Conservation (phyloP, 352 stramenopile genomes). For the Albugo laibachii region DNA sequence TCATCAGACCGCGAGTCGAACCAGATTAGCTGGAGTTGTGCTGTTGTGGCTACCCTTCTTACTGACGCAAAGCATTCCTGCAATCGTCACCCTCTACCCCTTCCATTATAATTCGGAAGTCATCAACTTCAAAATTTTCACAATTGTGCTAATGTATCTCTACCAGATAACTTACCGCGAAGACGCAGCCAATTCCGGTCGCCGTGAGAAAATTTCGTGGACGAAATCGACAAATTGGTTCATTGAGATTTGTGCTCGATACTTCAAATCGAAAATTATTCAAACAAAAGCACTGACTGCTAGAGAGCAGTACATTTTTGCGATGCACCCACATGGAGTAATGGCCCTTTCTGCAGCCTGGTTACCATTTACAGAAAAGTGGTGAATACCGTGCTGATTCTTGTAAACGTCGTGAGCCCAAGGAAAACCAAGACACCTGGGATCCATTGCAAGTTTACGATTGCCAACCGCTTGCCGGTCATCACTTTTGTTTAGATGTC, state of each 20-base stretch:
- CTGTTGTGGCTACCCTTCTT: slow-evolving; percentile 12
- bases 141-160: slow-evolving; percentile 26
- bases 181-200: slow-evolving; percentile 36
- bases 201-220: slow-evolving; percentile 24
- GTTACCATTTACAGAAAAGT: slow-evolving; percentile 56
- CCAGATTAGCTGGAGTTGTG: slow-evolving; percentile 20
- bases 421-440: too few relatives aligned
- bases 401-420: too few relatives aligned
- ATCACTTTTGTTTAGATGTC: too few relatives aligned
- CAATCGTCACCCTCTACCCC: slow-evolving; percentile 28
- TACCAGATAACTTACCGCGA: slow-evolving; percentile 50
- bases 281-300: slow-evolving; percentile 29
- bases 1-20: slow-evolving; percentile 17
- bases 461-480: too few relatives aligned
- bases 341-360: slow-evolving; percentile 54
- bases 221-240: slow-evolving; percentile 14
- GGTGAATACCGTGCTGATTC: too few relatives aligned
- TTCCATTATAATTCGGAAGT: slow-evolving; percentile 20
- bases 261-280: slow-evolving; percentile 49
- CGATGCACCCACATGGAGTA: slow-evolving; percentile 67
- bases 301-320: slow-evolving; percentile 40
- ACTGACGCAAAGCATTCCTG: slow-evolving; percentile 18
- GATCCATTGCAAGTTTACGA: too few relatives aligned
- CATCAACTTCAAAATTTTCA: slow-evolving; percentile 17
- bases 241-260: slow-evolving; percentile 32